Evolutionary conservation across 305 asterid species (phyloP).

Genomic region (Fraxinus greggii): DNA sequence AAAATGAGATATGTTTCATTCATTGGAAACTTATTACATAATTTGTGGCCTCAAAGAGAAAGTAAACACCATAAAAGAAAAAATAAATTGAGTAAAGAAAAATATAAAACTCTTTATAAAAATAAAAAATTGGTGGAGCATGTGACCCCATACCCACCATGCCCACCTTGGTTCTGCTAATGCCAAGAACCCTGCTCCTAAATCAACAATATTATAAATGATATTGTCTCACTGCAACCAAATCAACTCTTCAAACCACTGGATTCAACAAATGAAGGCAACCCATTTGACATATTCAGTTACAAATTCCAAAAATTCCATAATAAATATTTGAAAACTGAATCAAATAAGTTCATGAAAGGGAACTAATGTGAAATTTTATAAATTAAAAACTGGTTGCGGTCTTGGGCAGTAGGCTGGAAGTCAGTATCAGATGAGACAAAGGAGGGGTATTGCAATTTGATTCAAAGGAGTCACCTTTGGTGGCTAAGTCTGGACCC

Average conservation of each 20-base stretch:
- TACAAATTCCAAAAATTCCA: not conserved
- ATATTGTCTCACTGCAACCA: not conserved
- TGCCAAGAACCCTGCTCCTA: not conserved
- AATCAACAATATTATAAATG: not conserved
- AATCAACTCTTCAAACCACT: constrained; percentile 11
- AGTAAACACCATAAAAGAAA: too few species aligned
- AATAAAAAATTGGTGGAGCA: too few species aligned
- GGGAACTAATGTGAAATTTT: not conserved
- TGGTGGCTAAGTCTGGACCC: not conserved
- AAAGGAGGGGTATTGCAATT: not conserved
- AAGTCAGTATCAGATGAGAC: not conserved
- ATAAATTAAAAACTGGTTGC: not conserved
- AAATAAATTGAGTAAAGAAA: too few species aligned
- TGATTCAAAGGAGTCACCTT: not conserved
- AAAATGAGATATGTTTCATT: too few species aligned
- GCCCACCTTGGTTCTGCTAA: too few species aligned
- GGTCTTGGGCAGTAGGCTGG: not conserved
- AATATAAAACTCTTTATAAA: too few species aligned
- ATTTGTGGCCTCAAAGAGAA: too few species aligned
- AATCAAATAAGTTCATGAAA: too few species aligned
- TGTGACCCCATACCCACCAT: too few species aligned
- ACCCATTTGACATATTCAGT: not conserved
- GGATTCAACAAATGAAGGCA: not conserved
- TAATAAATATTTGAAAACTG: not conserved
- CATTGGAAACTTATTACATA: too few species aligned